Percentiles rank a stretch among this genome's conserved stretches.
Evolutionary conservation across 768 basidiomycete genomes (phyloP).

Genomic region (Holtermanniella nyarrowii): DNA sequence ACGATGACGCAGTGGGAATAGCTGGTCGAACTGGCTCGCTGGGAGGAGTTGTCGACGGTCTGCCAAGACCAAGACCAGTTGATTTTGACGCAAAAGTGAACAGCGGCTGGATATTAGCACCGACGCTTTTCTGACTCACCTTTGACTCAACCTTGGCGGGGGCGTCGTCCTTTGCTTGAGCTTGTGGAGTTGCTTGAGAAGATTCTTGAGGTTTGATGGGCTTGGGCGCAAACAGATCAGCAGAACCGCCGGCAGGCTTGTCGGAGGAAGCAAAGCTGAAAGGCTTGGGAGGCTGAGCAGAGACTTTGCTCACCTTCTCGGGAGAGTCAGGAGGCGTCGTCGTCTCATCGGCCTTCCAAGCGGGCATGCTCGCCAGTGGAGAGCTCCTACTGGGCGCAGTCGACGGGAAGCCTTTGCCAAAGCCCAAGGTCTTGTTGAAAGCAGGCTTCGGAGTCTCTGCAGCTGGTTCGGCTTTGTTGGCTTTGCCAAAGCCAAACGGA

Average conservation of each 20-base stretch:
- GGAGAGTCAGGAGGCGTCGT: constrained; percentile 20
- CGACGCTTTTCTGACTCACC: too few relatives aligned
- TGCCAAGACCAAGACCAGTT: constrained; percentile 34
- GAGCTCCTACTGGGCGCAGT: constrained; percentile 26
- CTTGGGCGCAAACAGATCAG: too few relatives aligned
- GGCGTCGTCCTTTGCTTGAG: too few relatives aligned
- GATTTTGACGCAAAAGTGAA: not conserved
- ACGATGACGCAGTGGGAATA: constrained; percentile 2
- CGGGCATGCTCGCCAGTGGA: constrained; percentile 22
- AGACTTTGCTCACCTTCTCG: not conserved
- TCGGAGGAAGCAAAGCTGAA: not conserved
- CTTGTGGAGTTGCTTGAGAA: too few relatives aligned
- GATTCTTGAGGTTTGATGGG: too few relatives aligned
- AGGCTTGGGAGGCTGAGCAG: not conserved
- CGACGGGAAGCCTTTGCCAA: constrained; percentile 8
- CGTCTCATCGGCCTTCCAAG: constrained; percentile 7
- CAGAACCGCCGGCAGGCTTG: not conserved
- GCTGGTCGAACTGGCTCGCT: not conserved
- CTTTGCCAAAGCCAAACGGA: constrained; percentile 20
- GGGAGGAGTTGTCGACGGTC: constrained; percentile 4
- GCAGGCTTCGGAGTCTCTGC: not conserved
- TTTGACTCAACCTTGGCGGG: not conserved
- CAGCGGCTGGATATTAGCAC: not conserved
- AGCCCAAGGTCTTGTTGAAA: not conserved
- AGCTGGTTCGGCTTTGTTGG: constrained; percentile 1